These are phyloP conservation scores for Botryotinia globosa DNA, from an alignment of 2,329 filamentous ascomycete genomes.

Conservation along the genomic window DNA sequence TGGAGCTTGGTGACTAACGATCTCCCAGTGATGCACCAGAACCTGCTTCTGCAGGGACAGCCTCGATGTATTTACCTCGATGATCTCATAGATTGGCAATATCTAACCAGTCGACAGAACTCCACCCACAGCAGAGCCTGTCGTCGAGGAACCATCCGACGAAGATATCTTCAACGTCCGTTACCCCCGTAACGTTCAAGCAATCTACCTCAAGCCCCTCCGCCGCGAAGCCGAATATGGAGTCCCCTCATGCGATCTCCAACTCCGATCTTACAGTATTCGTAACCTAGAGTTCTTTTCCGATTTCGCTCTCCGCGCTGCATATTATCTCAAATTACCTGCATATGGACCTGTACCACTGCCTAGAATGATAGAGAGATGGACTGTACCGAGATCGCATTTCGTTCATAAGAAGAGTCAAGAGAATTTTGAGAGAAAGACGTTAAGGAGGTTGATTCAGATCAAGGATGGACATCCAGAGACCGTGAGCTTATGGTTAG, in stretches of 20 bases:
- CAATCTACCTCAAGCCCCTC: conserved; percentile 80
- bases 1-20: neutral
- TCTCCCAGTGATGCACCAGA: conserved; percentile 3
- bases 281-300: conserved; percentile 91
- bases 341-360: conserved; percentile 83
- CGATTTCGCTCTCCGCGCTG: conserved; percentile 91
- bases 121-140: conserved; percentile 1
- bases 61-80: conserved; percentile 8
- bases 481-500: conserved; percentile 86
- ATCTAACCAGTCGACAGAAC: conserved; percentile 18
- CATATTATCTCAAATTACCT: conserved; percentile 87
- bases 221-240: conserved; percentile 71
- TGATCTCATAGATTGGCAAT: neutral
- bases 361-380: conserved; percentile 82
- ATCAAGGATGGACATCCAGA: conserved; percentile 90
- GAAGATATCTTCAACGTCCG: conserved; percentile 42
- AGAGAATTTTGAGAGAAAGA: conserved; percentile 95
- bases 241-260: conserved; percentile 83
- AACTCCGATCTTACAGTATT: conserved; percentile 85
- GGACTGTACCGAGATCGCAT: conserved; percentile 84
- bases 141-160: neutral
- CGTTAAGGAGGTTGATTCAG: conserved; percentile 80
- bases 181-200: conserved; percentile 76
- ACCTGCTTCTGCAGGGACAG: neutral
- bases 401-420: conserved; percentile 98